Evolutionary conservation across 2,329 filamentous ascomycete genomes (phyloP).

Genomic region (Madurella fahalii): DNA sequence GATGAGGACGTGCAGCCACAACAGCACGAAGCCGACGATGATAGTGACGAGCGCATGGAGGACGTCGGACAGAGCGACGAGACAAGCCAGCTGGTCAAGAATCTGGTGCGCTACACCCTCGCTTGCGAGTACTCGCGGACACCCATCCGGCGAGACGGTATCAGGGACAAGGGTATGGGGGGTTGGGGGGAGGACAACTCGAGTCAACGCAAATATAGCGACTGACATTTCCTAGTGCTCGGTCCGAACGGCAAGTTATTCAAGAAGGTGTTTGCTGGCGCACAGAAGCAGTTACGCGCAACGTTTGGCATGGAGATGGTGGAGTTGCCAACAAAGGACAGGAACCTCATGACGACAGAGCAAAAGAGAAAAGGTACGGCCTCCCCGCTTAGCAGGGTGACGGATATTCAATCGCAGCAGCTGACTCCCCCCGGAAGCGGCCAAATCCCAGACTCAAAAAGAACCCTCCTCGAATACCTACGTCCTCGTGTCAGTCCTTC

Average conservation of each 20-base stretch:
- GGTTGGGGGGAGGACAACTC: neutral
- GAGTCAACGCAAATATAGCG: neutral
- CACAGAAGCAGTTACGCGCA: conserved; percentile 65
- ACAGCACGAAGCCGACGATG: conserved; percentile 17
- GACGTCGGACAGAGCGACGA: conserved; percentile 28
- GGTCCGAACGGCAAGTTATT: conserved; percentile 68
- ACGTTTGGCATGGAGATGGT: conserved; percentile 91
- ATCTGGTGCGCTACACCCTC: conserved; percentile 64
- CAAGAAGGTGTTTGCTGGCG: conserved; percentile 68
- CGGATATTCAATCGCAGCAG: conserved; percentile 1
- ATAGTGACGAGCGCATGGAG: conserved; percentile 38
- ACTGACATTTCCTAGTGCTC: conserved; percentile 52
- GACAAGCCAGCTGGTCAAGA: conserved; percentile 55
- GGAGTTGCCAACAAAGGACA: conserved; percentile 77
- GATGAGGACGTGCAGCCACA: conserved; percentile 18
- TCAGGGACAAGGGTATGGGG: conserved; percentile 60
- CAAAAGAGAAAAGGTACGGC: conserved; percentile 67
- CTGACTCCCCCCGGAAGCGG: conserved; percentile 25
- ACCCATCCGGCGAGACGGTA: conserved; percentile 57
- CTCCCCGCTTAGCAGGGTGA: neutral
- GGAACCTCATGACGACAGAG: conserved; percentile 62
- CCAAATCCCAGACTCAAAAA: conserved; percentile 49
- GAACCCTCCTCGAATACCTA: conserved; percentile 62
- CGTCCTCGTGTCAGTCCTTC: conserved; percentile 71
- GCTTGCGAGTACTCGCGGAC: conserved; percentile 62